phyloP scores from a whole-genome alignment of 345 rosid species.

The Linum tenue region DNA sequence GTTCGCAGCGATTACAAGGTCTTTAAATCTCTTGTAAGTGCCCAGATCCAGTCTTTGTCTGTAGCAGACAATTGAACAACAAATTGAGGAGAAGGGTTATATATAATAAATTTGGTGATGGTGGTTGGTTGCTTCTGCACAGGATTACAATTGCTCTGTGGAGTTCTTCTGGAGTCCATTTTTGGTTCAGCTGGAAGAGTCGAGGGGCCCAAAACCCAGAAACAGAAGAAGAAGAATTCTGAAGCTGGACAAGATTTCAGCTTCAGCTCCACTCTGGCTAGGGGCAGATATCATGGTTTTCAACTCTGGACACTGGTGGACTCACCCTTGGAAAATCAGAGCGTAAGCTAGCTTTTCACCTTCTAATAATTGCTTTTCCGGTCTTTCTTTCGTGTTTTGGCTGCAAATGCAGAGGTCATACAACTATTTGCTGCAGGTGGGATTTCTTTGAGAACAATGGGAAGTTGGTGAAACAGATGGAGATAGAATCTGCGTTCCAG shows the following conservation, averaged over 20 bases:
- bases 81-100: not conserved
- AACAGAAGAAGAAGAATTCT: slow-evolving; percentile 22
- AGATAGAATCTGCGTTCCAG: slow-evolving; percentile 25
- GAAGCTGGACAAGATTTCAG: slow-evolving; percentile 30
- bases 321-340: slow-evolving; percentile 15
- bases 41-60: not conserved
- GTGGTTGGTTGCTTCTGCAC: not conserved
- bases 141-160: slow-evolving; percentile 39
- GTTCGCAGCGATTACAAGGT: slow-evolving; percentile 13
- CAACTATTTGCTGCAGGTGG: slow-evolving; percentile 29
- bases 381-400: not conserved
- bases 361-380: not conserved
- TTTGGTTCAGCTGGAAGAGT: slow-evolving; percentile 25
- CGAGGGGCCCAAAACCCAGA: not conserved
- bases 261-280: slow-evolving; percentile 25
- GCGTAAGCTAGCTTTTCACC: slow-evolving; percentile 14
- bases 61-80: not conserved
- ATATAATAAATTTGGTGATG: too few species aligned
- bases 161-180: slow-evolving; percentile 47
- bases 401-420: not conserved
- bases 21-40: slow-evolving; percentile 33
- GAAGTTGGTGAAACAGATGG: slow-evolving; percentile 25
- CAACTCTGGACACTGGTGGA: slow-evolving; percentile 55
- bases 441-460: slow-evolving; percentile 26
- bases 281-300: slow-evolving; percentile 45